Base-by-base conservation (phyloP, 1,139 yeast species). In the Suhomyces bolitotheri region DNA sequence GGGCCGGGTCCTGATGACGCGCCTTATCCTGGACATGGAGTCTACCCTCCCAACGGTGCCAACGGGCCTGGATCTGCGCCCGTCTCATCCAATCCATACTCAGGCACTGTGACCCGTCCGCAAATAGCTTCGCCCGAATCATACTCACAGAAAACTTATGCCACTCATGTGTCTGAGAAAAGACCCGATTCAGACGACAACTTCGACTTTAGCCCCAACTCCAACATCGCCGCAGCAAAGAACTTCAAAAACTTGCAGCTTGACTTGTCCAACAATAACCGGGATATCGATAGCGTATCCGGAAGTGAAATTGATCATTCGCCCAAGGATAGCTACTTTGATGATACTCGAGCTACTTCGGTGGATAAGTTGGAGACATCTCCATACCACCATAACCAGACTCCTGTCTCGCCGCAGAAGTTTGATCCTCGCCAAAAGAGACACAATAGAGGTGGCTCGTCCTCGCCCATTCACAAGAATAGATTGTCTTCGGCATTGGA, bases 171-270 rank as follows among this genome's bases (percentile, higher is more conserved):
- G 11, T 19, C 16, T 3, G 12, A 14, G 8, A 11, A 22, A 7
- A 14, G 28, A 10, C 40, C 38, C 6, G 20, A 34, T 7, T 25
- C 34, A 11, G 45, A 37, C 7, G 49, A 43, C 15, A 39, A 39
- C 12, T 49, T 49, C 33, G 38, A 47, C 38, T 45, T 46, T 27
- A 39, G 47, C 20, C 50, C 54, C 3, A 40, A 37, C 13, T 34
- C 52, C 1, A 33, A 36, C 13, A 12, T 28, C 4, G 20, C 36
- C 2, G 34, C 31, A 9, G 24, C 31, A 10, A 60, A 53, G 41
- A 66, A 66, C 44, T 45, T 53, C 34, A 64, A 61, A 52, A 62
- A 62, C 35, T 54, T 66, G 33, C 58, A 51, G 9, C 55, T 64
- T 28, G 51, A 60, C 38, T 50, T 65, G 36, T 42, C 44, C 22